These are phyloP conservation scores for Purpureocillium lavendulum DNA, from an alignment of 2,329 filamentous ascomycete genomes.

Conservation along the genomic window DNA sequence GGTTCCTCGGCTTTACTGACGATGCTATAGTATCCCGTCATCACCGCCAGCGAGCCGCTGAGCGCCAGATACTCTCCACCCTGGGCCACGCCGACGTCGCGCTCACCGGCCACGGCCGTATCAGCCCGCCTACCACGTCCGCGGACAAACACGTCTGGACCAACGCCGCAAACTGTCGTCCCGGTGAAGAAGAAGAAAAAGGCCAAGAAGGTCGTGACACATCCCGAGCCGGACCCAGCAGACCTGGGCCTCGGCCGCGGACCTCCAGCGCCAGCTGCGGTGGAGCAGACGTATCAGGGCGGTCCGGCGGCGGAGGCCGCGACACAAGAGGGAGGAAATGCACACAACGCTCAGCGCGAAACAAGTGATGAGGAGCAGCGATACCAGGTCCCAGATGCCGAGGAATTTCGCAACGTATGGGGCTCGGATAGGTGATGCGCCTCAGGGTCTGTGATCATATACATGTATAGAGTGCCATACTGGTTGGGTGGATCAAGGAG, in stretches of 20 bases:
- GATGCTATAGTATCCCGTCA: constrained; percentile 71
- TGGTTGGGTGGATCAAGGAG: background rate
- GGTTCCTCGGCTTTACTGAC: background rate
- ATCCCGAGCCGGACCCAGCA: constrained; percentile 21
- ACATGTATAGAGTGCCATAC: background rate
- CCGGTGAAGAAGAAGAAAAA: constrained; percentile 30
- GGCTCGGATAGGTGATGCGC: background rate
- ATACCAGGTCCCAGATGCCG: constrained; percentile 26
- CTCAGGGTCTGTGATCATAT: background rate
- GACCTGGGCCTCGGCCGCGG: constrained; percentile 16
- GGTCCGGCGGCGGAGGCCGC: constrained; percentile 10
- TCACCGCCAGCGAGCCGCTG: constrained; percentile 68
- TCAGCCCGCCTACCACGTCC: constrained; percentile 1
- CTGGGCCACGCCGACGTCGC: constrained; percentile 12
- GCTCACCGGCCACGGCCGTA: constrained; percentile 10
- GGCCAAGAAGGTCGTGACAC: constrained; percentile 24
- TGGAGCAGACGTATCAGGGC: constrained; percentile 1
- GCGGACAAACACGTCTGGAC: constrained; percentile 7
- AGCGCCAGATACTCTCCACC: constrained; percentile 51
- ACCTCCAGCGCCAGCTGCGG: constrained; percentile 7
- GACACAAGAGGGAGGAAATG: constrained; percentile 2
- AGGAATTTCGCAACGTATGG: constrained; percentile 41
- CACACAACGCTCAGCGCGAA: constrained; percentile 4
- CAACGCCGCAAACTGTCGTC: constrained; percentile 17
- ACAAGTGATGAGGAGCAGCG: constrained; percentile 7